These are phyloP conservation scores for Chenopodium album DNA, from an alignment of 148 eudicot genomes.

Conservation along the genomic window DNA sequence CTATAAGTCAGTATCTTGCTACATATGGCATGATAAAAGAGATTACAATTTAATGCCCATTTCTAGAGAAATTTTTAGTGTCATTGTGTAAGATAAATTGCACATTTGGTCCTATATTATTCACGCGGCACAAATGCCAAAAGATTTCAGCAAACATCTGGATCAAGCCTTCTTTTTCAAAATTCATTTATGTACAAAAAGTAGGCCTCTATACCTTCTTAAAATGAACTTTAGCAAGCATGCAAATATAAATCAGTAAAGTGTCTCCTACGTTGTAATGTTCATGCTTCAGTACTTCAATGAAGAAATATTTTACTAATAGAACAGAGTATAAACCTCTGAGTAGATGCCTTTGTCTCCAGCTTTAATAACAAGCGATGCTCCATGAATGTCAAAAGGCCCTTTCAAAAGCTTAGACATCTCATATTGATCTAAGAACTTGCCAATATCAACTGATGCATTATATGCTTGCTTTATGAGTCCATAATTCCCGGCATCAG, in stretches of 20 bases:
- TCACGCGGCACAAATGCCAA: background rate
- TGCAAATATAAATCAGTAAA: background rate
- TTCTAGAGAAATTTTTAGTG: background rate
- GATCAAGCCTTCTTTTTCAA: background rate
- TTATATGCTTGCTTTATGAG: conserved; percentile 78
- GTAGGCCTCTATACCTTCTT: background rate
- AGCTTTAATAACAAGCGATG: conserved; percentile 66
- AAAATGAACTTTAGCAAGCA: background rate
- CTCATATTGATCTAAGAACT: conserved; percentile 74
- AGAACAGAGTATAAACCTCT: conserved; percentile 39
- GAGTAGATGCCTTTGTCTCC: conserved; percentile 48
- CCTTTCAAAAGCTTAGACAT: conserved; percentile 79
- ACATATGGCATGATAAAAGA: no score
- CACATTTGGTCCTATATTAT: background rate
- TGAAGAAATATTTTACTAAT: background rate
- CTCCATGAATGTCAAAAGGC: conserved; percentile 78
- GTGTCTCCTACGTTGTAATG: background rate
- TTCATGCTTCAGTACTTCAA: background rate
- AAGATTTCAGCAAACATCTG: background rate
- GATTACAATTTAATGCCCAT: background rate
- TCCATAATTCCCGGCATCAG: conserved; percentile 58
- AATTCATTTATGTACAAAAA: background rate
- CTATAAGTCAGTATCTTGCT: background rate
- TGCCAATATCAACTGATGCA: conserved; percentile 66
- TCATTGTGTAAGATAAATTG: background rate